Conservation (phyloP, 495 filamentous ascomycete genomes). For the Penicillium flavigenum region DNA sequence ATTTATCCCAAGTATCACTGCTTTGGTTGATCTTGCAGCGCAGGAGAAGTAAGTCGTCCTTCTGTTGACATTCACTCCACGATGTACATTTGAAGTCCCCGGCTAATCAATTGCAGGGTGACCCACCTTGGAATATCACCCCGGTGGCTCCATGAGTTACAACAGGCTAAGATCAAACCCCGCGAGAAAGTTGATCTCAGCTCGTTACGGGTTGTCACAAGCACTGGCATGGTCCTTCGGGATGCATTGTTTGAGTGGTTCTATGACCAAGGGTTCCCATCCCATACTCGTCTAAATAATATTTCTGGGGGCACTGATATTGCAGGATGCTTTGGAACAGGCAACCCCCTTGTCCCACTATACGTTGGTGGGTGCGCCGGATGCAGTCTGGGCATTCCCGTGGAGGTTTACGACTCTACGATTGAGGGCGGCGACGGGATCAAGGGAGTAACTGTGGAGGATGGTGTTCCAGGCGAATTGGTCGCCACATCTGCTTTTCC, state of each 20-base stretch:
- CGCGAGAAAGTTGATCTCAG: conserved; percentile 61
- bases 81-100: conserved; percentile 18
- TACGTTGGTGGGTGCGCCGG: conserved; percentile 71
- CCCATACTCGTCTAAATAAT: conserved; percentile 62
- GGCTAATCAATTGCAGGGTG: conserved; percentile 23
- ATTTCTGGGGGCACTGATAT: conserved; percentile 80
- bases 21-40: conserved; percentile 58
- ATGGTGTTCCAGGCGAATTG: conserved; percentile 70
- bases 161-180: conserved; percentile 58
- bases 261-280: conserved; percentile 74
- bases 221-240: conserved; percentile 77
- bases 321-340: conserved; percentile 65
- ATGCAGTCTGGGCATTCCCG: conserved; percentile 59
- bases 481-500: conserved; percentile 69
- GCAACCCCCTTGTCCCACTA: conserved; percentile 68
- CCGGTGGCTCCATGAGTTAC: conserved; percentile 68
- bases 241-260: conserved; percentile 77
- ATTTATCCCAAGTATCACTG: conserved; percentile 61
- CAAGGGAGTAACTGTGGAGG: conserved; percentile 50
- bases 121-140: conserved; percentile 68
- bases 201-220: conserved; percentile 56
- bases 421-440: conserved; percentile 54
- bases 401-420: conserved; percentile 63
- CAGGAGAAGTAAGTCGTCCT: conserved; percentile 52
- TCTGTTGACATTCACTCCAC: background rate